These are phyloP conservation scores for Pythium insidiosum DNA, from an alignment of 352 stramenopile genomes.

Conservation along the genomic window DNA sequence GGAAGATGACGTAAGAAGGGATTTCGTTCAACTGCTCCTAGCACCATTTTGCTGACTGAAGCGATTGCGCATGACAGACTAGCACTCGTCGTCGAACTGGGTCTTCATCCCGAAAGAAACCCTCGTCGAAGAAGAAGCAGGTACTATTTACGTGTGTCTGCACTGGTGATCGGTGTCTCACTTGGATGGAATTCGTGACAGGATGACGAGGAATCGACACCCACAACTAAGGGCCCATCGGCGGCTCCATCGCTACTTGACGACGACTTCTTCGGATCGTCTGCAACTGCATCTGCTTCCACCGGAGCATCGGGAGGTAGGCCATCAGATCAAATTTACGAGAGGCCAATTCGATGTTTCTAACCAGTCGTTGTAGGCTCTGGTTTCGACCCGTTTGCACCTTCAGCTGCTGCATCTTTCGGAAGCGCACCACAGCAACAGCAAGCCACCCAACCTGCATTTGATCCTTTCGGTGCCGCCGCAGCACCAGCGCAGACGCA, in stretches of 20 bases:
- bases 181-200: conserved; percentile 4
- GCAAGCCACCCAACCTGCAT: conserved; percentile 28
- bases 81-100: conserved; percentile 42
- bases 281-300: conserved; percentile 27
- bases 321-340: too few species aligned
- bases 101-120: conserved; percentile 37
- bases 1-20: conserved; percentile 36
- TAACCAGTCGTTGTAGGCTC: conserved; percentile 21
- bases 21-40: not conserved
- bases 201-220: conserved; percentile 26
- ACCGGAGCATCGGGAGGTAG: too few species aligned
- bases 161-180: too few species aligned
- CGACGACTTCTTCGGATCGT: conserved; percentile 60
- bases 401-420: conserved; percentile 32
- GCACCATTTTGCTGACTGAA: too few species aligned
- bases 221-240: conserved; percentile 45
- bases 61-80: too few species aligned
- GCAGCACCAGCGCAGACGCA: conserved; percentile 16
- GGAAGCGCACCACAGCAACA: conserved; percentile 21
- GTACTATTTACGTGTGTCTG: too few species aligned
- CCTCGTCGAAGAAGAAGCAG: conserved; percentile 74
- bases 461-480: conserved; percentile 50
- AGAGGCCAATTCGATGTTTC: too few species aligned
- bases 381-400: conserved; percentile 68
- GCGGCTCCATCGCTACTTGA: conserved; percentile 63